phyloP scores from a whole-genome alignment of 768 basidiomycete genomes.

The Boletus edulis region DNA sequence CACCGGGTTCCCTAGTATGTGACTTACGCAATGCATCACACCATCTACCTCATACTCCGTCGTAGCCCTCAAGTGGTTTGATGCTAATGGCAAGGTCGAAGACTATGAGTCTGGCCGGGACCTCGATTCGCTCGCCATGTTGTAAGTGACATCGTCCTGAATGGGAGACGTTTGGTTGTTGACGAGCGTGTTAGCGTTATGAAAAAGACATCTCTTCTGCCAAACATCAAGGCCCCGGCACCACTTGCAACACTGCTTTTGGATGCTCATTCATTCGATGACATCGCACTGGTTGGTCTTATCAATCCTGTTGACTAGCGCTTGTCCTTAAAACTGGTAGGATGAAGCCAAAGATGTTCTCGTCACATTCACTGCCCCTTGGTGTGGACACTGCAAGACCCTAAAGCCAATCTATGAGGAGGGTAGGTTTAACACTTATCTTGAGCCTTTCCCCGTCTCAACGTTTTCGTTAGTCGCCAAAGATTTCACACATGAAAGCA shows the following conservation, averaged over 20 bases:
- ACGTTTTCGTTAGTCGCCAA: constrained; percentile 54
- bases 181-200: constrained; percentile 52
- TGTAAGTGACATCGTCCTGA: constrained; percentile 47
- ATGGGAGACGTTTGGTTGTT: not conserved
- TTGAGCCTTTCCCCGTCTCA: not conserved
- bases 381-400: constrained; percentile 95
- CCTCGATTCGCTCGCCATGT: constrained; percentile 68
- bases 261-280: constrained; percentile 70
- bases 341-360: constrained; percentile 77
- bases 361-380: constrained; percentile 80
- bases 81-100: constrained; percentile 60
- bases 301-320: not conserved
- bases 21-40: not conserved
- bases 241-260: constrained; percentile 68
- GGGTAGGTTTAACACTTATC: constrained; percentile 36
- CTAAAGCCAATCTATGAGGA: constrained; percentile 87
- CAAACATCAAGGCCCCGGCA: constrained; percentile 84
- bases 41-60: constrained; percentile 6
- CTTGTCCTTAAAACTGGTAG: constrained; percentile 30
- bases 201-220: constrained; percentile 74
- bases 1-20: constrained; percentile 82
- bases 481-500: constrained; percentile 73
- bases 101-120: constrained; percentile 80
- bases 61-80: constrained; percentile 90
- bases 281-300: constrained; percentile 59